A percentile compares a stretch with the other conserved stretches of the same genome.
These are phyloP conservation scores for Vanrija humicola DNA, from an alignment of 1,284 basidiomycete species.

Conservation along the genomic window DNA sequence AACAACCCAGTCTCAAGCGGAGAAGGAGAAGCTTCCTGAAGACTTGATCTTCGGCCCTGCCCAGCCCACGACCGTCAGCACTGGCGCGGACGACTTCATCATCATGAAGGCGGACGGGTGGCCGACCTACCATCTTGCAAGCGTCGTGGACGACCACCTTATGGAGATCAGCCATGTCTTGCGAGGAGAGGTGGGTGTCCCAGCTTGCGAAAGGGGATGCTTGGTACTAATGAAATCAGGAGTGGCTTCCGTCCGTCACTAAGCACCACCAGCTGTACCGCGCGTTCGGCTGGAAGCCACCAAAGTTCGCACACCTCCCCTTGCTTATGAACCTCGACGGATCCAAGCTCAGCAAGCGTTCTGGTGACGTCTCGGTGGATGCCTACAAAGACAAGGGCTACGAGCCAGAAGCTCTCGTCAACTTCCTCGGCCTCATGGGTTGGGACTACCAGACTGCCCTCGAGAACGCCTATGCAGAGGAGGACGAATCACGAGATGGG, in stretches of 20 bases:
- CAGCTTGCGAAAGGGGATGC: neutral
- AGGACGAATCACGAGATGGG: constrained; percentile 10
- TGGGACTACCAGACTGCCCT: constrained; percentile 63
- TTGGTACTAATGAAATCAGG: constrained; percentile 46
- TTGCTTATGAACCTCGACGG: constrained; percentile 87
- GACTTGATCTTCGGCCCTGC: constrained; percentile 34
- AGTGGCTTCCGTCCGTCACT: constrained; percentile 95
- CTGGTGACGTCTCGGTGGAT: constrained; percentile 79
- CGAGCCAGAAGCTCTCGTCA: constrained; percentile 84
- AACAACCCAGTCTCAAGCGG: constrained; percentile 15
- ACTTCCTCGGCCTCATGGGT: constrained; percentile 89
- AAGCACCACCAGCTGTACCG: constrained; percentile 87
- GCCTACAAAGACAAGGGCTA: constrained; percentile 79
- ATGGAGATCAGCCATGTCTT: constrained; percentile 97
- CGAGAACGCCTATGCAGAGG: constrained; percentile 1
- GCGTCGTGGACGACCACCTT: constrained; percentile 88
- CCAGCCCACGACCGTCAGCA: constrained; percentile 20
- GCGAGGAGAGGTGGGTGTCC: constrained; percentile 71
- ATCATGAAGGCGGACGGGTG: constrained; percentile 87
- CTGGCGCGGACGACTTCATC: constrained; percentile 71
- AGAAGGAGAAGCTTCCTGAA: constrained; percentile 17
- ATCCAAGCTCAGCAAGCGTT: constrained; percentile 89
- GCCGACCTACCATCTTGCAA: constrained; percentile 96
- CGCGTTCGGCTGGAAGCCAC: constrained; percentile 66
- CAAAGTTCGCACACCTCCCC: constrained; percentile 86